phyloP scores from a whole-genome alignment of 345 rosid genomes.

The Corchorus olitorius region DNA sequence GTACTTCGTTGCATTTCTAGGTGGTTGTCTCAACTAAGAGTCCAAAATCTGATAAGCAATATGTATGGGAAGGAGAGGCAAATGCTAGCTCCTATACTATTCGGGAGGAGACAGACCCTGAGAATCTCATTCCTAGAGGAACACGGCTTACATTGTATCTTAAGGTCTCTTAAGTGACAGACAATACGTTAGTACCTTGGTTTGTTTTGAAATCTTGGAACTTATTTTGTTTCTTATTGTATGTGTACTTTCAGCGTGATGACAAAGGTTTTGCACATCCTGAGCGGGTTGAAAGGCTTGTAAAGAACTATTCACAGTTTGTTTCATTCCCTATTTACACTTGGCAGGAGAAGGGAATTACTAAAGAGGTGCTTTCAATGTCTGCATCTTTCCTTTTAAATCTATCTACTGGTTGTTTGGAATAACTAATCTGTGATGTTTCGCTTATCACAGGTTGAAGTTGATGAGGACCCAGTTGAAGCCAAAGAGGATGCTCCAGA shows the following conservation, averaged over 20 bases:
- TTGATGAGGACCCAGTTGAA: conserved; percentile 88
- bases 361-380: conserved; percentile 70
- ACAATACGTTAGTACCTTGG: conserved; percentile 11
- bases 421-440: not conserved
- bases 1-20: conserved; percentile 34
- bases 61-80: conserved; percentile 94
- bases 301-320: conserved; percentile 94
- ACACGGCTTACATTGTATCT: conserved; percentile 85
- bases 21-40: conserved; percentile 88
- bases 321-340: conserved; percentile 98
- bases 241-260: conserved; percentile 51
- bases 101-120: conserved; percentile 87
- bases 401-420: not conserved
- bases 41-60: conserved; percentile 91
- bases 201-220: not conserved
- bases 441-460: conserved; percentile 66
- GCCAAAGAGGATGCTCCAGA: conserved; percentile 60
- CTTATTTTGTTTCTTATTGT: conserved; percentile 21
- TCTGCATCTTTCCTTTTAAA: not conserved
- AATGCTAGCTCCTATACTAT: conserved; percentile 82
- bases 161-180: conserved; percentile 50
- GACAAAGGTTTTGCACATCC: conserved; percentile 94
- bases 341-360: conserved; percentile 95
- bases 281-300: conserved; percentile 87
- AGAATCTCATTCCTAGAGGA: conserved; percentile 78